Evolutionary conservation across 1,284 basidiomycete genomes (phyloP).

Genomic region (Ceratobasidium sp.): DNA sequence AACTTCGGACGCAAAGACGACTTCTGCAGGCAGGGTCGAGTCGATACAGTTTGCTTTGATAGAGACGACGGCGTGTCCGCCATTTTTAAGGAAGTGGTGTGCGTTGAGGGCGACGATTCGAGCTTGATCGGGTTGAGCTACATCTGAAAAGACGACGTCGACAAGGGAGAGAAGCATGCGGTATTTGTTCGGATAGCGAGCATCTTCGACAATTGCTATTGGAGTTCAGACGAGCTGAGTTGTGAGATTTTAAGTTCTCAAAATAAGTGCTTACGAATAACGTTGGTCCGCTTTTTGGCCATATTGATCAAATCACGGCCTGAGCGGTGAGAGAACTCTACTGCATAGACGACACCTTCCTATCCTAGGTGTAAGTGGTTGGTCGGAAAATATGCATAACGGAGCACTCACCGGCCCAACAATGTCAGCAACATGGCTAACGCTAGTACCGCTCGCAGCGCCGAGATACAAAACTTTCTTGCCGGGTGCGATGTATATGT

Average conservation of each 20-base stretch:
- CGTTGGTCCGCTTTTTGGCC: constrained; percentile 99
- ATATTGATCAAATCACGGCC: constrained; percentile 99
- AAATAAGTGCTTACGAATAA: constrained; percentile 80
- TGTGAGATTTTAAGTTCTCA: constrained; percentile 5
- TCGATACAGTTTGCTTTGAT: constrained; percentile 99
- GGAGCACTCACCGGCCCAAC: constrained; percentile 83
- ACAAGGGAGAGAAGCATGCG: constrained; percentile 94
- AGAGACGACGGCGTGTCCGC: constrained; percentile 93
- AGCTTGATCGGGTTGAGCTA: constrained; percentile 98
- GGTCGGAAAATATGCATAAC: too few relatives aligned
- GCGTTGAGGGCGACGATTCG: constrained; percentile 95
- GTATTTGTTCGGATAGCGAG: constrained; percentile 93
- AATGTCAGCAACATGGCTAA: constrained; percentile 98
- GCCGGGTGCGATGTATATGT: constrained; percentile 94
- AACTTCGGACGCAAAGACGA: constrained; percentile 91
- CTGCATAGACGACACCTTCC: constrained; percentile 97
- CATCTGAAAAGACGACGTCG: constrained; percentile 97
- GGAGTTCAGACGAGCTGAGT: constrained; percentile 42
- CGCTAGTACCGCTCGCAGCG: constrained; percentile 96
- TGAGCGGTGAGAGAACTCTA: constrained; percentile 97
- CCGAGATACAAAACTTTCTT: constrained; percentile 98
- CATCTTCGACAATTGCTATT: constrained; percentile 95
- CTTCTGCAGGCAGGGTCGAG: constrained; percentile 90
- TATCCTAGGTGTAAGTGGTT: constrained; percentile 52
- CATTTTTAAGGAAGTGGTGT: constrained; percentile 95